These are phyloP conservation scores for Colletotrichum sp. DNA, from an alignment of 2,329 filamentous ascomycete genomes.

Conservation along the genomic window DNA sequence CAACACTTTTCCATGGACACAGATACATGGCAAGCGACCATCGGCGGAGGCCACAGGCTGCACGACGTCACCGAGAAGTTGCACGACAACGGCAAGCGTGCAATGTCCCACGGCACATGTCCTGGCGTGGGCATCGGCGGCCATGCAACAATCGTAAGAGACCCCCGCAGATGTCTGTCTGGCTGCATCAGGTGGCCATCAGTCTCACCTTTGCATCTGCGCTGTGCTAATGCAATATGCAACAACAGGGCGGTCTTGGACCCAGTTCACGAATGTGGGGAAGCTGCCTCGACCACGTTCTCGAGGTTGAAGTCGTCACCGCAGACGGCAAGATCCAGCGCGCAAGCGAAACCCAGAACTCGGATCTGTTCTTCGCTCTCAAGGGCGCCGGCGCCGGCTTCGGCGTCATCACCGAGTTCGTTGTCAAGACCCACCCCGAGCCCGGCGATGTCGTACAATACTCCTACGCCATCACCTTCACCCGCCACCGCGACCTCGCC, in stretches of 20 bases:
- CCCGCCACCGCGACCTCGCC: conserved; percentile 51
- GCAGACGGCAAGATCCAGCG: conserved; percentile 56
- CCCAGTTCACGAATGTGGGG: conserved; percentile 67
- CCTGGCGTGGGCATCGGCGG: conserved; percentile 64
- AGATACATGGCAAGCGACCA: conserved; percentile 56
- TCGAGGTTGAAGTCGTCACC: conserved; percentile 61
- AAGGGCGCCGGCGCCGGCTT: conserved; percentile 62
- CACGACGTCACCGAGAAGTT: conserved; percentile 55
- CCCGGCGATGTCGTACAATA: conserved; percentile 63
- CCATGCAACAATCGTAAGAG: conserved; percentile 59
- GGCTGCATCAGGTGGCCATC: neutral
- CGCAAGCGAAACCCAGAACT: conserved; percentile 51
- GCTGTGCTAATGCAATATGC: neutral
- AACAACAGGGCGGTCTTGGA: conserved; percentile 57
- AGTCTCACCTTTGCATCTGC: neutral
- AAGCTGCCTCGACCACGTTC: conserved; percentile 57
- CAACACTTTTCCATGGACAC: conserved; percentile 58
- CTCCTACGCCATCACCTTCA: conserved; percentile 58
- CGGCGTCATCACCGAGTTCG: conserved; percentile 62
- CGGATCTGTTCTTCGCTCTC: conserved; percentile 61
- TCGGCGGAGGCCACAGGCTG: conserved; percentile 59
- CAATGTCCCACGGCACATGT: conserved; percentile 64
- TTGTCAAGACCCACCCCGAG: conserved; percentile 59
- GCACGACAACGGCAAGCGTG: conserved; percentile 56
- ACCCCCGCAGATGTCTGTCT: neutral